phyloP scores from a whole-genome alignment of 148 eudicot genomes.

The Silene uniflora region DNA sequence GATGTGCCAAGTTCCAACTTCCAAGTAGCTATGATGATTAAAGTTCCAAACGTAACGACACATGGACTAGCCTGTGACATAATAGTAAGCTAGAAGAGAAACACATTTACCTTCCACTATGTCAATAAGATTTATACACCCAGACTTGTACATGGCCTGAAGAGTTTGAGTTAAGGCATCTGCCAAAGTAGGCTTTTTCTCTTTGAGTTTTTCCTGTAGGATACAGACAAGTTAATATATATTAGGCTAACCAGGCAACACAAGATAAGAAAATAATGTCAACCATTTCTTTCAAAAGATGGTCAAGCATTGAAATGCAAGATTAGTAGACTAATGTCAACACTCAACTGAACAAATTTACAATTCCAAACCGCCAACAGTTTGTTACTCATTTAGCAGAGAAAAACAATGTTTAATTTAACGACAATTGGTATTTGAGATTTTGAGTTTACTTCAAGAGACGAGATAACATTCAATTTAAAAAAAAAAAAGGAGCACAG shows the following conservation, averaged over 20 bases:
- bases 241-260: too few relatives aligned
- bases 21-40: not conserved
- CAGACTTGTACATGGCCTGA: slow-evolving; percentile 93
- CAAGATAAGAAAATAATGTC: not conserved
- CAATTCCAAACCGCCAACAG: too few relatives aligned
- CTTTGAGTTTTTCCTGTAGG: slow-evolving; percentile 91
- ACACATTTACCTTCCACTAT: slow-evolving; percentile 67
- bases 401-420: too few relatives aligned
- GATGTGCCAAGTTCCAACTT: not conserved
- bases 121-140: slow-evolving; percentile 84
- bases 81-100: not conserved
- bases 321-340: not conserved
- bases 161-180: slow-evolving; percentile 90
- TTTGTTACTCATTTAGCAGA: too few relatives aligned
- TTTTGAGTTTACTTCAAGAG: too few relatives aligned
- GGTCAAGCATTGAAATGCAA: not conserved
- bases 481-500: too few relatives aligned
- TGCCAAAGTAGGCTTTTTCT: slow-evolving; percentile 78
- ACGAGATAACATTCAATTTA: too few relatives aligned
- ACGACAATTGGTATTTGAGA: too few relatives aligned
- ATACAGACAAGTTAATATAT: slow-evolving; percentile 10
- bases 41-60: too few relatives aligned
- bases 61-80: not conserved
- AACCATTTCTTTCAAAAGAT: not conserved
- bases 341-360: too few relatives aligned